Evolutionary conservation across 495 filamentous ascomycete genomes (phyloP), one percentile per base, ranked within the genome.

Genomic region (Neurospora sp.): DNA sequence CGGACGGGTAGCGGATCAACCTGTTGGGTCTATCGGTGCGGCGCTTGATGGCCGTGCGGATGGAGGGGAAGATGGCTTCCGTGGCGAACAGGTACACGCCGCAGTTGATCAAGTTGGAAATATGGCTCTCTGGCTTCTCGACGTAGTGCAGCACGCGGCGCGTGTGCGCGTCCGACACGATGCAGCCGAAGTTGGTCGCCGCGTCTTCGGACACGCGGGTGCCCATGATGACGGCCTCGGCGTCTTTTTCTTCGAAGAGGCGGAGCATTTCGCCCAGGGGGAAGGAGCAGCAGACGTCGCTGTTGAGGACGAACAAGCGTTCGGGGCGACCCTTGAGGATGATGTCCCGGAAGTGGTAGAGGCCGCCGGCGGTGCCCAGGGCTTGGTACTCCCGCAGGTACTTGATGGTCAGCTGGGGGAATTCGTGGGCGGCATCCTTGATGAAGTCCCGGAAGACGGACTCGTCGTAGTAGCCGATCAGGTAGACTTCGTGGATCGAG

Each of bases 401-500:
- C 80, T 92, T 91, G 83, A 98, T 93, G 76, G 91, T 89, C 77
- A 99, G 90, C 77, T 95, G 88, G 69, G 96, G 94, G 82, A 95
- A 97, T 77, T 94, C 91, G 78, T 88, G 88, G 69, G 89, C 84
- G 73, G 93, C 86, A 78, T 97, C 92, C 82, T 97, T 97, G 83
- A 98, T 97, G 86, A 98, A 98, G 79, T 97, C 94, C 73, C 94
- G 93, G 87, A 98, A 98, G 74, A 98, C 92, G 71, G 89, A 86
- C 83, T 99, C 96, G 75, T 99, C 96, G 82, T 98, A 99, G 88
- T 99, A 99, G 79, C 96, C 96, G 79, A 99, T 94, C 78, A 99
- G 88, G 84, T 95, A 92, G 73, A 99, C 96, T 82, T 99, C 96
- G 75, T 93, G 92, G 80, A 99, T 96, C 74, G 90, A 91, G 77